Evolutionary conservation across 2,329 filamentous ascomycete genomes (phyloP).

Genomic region (Colletotrichum caudatum): DNA sequence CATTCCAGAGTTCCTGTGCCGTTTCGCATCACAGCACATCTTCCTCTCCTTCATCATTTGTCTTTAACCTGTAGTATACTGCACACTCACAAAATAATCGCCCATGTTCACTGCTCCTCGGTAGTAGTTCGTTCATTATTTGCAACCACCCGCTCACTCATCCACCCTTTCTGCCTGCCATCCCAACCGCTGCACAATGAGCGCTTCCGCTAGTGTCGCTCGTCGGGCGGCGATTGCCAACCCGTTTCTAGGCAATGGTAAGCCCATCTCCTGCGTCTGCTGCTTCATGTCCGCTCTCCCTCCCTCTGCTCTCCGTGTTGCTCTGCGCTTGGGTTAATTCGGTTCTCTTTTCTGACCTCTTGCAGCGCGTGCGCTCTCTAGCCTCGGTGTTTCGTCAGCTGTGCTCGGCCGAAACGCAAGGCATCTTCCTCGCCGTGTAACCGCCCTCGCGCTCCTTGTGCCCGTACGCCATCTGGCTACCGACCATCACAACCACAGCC

Average conservation of each 20-base stretch:
- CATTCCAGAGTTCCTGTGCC: constrained; percentile 37
- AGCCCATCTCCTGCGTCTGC: constrained; percentile 45
- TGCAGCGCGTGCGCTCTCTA: constrained; percentile 61
- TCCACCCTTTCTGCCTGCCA: constrained; percentile 8
- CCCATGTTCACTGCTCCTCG: constrained; percentile 21
- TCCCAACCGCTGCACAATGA: constrained; percentile 55
- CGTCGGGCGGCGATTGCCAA: constrained; percentile 66
- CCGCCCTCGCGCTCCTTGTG: constrained; percentile 68
- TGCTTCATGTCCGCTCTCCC: constrained; percentile 26
- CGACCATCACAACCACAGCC: constrained; percentile 66
- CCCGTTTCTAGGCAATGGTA: constrained; percentile 64
- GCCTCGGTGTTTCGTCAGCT: constrained; percentile 60
- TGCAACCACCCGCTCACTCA: constrained; percentile 3
- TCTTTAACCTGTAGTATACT: constrained; percentile 35
- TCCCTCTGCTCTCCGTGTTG: constrained; percentile 7
- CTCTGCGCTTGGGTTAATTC: constrained; percentile 7
- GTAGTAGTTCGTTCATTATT: constrained; percentile 21
- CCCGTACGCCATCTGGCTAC: constrained; percentile 69
- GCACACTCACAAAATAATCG: constrained; percentile 12
- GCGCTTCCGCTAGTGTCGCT: constrained; percentile 67
- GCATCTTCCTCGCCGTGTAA: constrained; percentile 58
- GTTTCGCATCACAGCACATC: constrained; percentile 38
- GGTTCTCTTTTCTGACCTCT: constrained; percentile 45
- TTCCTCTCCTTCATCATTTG: constrained; percentile 33
- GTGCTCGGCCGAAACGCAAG: constrained; percentile 61